These are phyloP conservation scores for Phytopythium boreale DNA, from an alignment of 352 stramenopile genomes.

Conservation along the genomic window DNA sequence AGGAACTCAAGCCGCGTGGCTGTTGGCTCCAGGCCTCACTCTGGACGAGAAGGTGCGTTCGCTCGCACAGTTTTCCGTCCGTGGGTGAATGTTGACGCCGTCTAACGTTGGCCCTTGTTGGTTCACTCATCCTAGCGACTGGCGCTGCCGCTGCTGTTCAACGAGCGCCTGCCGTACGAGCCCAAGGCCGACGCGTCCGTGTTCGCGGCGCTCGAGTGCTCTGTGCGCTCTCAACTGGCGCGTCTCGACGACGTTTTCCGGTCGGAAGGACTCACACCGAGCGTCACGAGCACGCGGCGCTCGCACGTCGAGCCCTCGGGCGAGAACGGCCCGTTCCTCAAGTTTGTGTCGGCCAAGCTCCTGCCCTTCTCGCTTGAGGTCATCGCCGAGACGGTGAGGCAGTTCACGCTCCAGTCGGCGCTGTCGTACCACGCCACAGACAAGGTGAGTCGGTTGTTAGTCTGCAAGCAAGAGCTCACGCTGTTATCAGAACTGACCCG, in stretches of 20 bases:
- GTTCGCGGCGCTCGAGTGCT: slow-evolving; percentile 21
- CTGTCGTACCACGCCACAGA: slow-evolving; percentile 8
- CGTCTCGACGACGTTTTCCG: slow-evolving; percentile 22
- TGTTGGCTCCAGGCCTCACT: neutral
- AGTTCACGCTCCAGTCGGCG: slow-evolving; percentile 15
- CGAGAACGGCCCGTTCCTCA: slow-evolving; percentile 27
- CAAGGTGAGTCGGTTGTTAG: neutral
- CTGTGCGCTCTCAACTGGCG: slow-evolving; percentile 15
- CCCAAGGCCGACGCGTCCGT: slow-evolving; percentile 14
- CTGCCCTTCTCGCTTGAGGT: slow-evolving; percentile 20
- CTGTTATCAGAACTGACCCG: neutral
- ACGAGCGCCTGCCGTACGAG: slow-evolving; percentile 18
- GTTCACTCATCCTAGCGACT: neutral
- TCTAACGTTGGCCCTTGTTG: neutral
- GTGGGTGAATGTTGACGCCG: neutral
- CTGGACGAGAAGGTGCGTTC: neutral
- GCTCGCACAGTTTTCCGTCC: no score
- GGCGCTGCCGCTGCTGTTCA: slow-evolving; percentile 4
- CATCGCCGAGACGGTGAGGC: slow-evolving; percentile 22
- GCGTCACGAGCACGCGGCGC: slow-evolving; percentile 13
- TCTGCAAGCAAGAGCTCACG: no score
- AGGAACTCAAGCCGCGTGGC: neutral
- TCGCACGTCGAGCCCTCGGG: slow-evolving; percentile 17
- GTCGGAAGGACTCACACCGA: slow-evolving; percentile 22
- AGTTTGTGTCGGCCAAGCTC: slow-evolving; percentile 26